A percentile compares a stretch with the other conserved stretches of the same genome.
Conservation (phyloP, 805 yeast genomes). For the Saccharomycopsis malanga region DNA sequence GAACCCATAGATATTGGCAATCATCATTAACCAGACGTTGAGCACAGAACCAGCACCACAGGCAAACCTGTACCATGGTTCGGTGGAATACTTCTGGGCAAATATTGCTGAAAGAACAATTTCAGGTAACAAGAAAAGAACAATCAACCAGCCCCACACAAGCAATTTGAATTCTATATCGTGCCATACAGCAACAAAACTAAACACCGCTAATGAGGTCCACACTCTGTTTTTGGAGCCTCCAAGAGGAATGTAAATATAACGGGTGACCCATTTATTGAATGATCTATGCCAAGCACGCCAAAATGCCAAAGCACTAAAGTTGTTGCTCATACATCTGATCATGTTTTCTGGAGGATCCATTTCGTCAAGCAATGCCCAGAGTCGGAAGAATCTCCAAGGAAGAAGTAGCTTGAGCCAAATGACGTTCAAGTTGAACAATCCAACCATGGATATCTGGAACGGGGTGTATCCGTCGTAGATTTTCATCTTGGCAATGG, state of each 20-base stretch:
- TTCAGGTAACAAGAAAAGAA: slow-evolving; percentile 82
- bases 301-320: slow-evolving; percentile 94
- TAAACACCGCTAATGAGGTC: slow-evolving; percentile 78
- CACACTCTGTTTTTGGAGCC: slow-evolving; percentile 66
- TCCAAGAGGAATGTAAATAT: slow-evolving; percentile 87
- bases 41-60: slow-evolving; percentile 84
- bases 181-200: slow-evolving; percentile 98
- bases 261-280: slow-evolving; percentile 84
- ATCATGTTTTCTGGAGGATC: slow-evolving; percentile 98
- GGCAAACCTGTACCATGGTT: slow-evolving; percentile 70
- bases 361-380: slow-evolving; percentile 88
- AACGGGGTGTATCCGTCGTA: slow-evolving; percentile 64
- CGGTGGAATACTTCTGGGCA: slow-evolving; percentile 32
- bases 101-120: slow-evolving; percentile 47
- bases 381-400: slow-evolving; percentile 90
- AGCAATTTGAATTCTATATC: slow-evolving; percentile 83
- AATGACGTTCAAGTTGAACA: slow-evolving; percentile 81
- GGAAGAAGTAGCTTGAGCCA: slow-evolving; percentile 93
- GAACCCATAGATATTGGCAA: slow-evolving; percentile 91
- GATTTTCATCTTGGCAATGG: slow-evolving; percentile 81
- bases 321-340: slow-evolving; percentile 90
- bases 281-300: slow-evolving; percentile 97
- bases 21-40: slow-evolving; percentile 97
- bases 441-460: slow-evolving; percentile 90
- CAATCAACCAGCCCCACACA: slow-evolving; percentile 95